Percentiles rank a stretch among this genome's conserved stretches.
Conservation (phyloP, 495 filamentous ascomycete genomes). For the Penicillium verhagenii region DNA sequence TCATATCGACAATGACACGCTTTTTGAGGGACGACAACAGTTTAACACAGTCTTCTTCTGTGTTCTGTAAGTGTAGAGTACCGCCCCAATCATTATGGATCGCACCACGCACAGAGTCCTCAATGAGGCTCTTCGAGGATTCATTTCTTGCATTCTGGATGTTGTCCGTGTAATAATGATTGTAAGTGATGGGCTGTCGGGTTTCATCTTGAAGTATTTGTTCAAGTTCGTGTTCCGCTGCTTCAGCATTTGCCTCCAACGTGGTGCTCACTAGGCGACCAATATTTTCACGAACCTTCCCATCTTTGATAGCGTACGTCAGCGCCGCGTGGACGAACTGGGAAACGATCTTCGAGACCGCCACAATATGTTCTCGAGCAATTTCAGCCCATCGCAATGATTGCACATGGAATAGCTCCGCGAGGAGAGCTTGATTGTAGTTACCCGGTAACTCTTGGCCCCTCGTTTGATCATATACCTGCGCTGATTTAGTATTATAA, state of each 20-base stretch:
- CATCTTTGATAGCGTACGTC: conserved; percentile 15
- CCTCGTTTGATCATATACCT: conserved; percentile 25
- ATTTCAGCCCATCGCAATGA: conserved; percentile 28
- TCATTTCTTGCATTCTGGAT: conserved; percentile 33
- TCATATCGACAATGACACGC: conserved; percentile 24
- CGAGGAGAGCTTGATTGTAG: conserved; percentile 40
- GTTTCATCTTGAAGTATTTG: conserved; percentile 43
- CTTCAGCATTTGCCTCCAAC: conserved; percentile 22
- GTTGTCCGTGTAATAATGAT: conserved; percentile 46
- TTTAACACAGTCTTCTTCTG: too few species aligned
- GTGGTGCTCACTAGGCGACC: conserved; percentile 9
- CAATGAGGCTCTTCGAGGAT: too few species aligned
- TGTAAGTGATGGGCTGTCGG: conserved; percentile 46
- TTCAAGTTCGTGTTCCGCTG: conserved; percentile 32
- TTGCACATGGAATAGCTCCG: conserved; percentile 39
- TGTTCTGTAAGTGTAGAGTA: conserved; percentile 1
- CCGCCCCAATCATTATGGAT: neutral
- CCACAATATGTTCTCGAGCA: conserved; percentile 14
- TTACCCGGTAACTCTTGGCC: conserved; percentile 45
- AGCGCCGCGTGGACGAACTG: conserved; percentile 20
- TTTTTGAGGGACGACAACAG: conserved; percentile 8
- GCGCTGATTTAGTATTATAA: conserved; percentile 1
- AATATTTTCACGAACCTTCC: conserved; percentile 30
- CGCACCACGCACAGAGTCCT: too few species aligned
- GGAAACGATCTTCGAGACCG: conserved; percentile 8